Evolutionary conservation across 768 basidiomycete species (phyloP), one percentile per base, ranked within the genome.

Genomic region (Suillus discolor): DNA sequence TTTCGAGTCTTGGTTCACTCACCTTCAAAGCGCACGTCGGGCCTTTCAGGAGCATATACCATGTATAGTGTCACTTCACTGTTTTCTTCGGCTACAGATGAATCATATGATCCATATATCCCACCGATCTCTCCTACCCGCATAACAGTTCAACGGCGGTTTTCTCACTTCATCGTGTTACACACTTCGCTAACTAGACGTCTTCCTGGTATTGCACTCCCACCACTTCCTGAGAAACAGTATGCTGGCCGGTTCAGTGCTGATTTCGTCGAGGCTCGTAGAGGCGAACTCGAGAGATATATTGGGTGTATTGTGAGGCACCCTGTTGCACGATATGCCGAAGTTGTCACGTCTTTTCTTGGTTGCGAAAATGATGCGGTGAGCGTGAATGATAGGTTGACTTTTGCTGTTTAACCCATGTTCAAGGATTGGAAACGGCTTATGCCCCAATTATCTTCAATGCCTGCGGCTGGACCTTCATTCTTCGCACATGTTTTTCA

Each of bases 401-500:
- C 47, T 39, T 55, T 54, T 64, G 60, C 61, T 25, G 57, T 55
- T 57, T 62, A 28, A 63, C 23, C 66, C 60, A 42, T 62, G 60
- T 55, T 28, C 49, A 69, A 93, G 92, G 92, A 93, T 74, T 92
- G 89, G 90, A 86, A 83, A 71, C 83, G 84, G 49, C 78, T 86
- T 25, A 81, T 87, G 25, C 89, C 88, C 8, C 83, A 83, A 68
- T 85, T 89, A 68, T 78, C 90, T 2, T 77, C 86, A 5, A 80
- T 87, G 67, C 85, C 85, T 3, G 81, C 90, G 13, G 86, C 89
- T n/a, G 92, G 91, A 1, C 86, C 92, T 11, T 79, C 85, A 1
- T 95, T 94, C 73, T 93, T 89, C 71, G 87, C 89, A 0, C 87
- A 86, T 49, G 89, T 94, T 1, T 94, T 88, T 70, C 94, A 96